phyloP scores from a whole-genome alignment of 192 early-diverging fungal species.

The Coemansia sp. region DNA sequence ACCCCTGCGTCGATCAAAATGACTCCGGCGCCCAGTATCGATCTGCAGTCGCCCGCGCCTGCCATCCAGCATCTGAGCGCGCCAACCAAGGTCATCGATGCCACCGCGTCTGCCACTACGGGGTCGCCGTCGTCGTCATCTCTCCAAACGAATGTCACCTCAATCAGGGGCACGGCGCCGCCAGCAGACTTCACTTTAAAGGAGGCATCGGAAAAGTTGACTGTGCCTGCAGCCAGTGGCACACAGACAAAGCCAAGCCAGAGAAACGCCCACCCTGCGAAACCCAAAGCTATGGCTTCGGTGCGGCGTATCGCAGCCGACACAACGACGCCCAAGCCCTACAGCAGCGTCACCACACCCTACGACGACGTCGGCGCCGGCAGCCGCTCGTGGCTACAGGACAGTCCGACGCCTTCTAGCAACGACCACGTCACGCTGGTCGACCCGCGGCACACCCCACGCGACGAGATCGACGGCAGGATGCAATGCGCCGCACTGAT shows the following conservation, averaged over 20 bases:
- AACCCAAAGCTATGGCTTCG: background rate
- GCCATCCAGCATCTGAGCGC: constrained; percentile 4
- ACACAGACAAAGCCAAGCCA: too few species aligned
- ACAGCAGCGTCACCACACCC: constrained; percentile 32
- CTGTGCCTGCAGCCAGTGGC: too few species aligned
- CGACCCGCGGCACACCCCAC: background rate
- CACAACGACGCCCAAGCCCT: constrained; percentile 23
- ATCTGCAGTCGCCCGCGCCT: constrained; percentile 38
- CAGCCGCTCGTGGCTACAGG: constrained; percentile 34
- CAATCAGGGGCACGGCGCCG: too few species aligned
- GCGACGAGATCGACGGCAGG: background rate
- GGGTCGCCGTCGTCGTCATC: background rate
- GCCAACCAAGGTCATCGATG: background rate
- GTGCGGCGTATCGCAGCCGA: background rate
- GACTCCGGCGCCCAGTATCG: constrained; percentile 40
- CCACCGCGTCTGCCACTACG: too few species aligned
- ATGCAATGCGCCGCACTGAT: constrained; percentile 12
- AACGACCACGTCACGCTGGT: background rate
- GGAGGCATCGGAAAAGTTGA: too few species aligned
- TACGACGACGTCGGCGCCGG: constrained; percentile 38
- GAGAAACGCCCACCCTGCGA: background rate
- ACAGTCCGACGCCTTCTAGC: background rate
- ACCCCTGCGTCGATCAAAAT: constrained; percentile 41
- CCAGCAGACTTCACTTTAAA: too few species aligned
- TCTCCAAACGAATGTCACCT: too few species aligned